A percentile compares a stretch with the other conserved stretches of the same genome.
phyloP scores from a whole-genome alignment of 257 asterid species.

The Scutellaria minor region DNA sequence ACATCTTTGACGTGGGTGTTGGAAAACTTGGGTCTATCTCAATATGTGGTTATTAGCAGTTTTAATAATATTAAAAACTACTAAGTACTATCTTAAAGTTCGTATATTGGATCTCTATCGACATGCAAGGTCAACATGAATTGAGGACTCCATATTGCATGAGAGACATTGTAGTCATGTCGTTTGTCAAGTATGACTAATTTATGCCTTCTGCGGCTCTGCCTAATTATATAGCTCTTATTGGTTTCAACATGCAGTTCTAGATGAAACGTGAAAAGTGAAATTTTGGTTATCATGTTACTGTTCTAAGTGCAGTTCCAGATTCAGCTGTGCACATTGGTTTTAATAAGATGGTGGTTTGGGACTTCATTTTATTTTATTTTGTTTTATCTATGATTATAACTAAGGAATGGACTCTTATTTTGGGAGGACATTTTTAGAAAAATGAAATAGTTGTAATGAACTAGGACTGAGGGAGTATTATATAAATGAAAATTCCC shows the following conservation, averaged over 20 bases:
- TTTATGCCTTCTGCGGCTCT: background rate
- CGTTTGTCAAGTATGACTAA: background rate
- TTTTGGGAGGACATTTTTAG: background rate
- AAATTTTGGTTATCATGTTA: background rate
- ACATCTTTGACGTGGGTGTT: background rate
- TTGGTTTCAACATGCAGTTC: background rate
- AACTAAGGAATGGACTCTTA: background rate
- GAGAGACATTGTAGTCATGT: background rate
- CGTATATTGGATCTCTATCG: background rate
- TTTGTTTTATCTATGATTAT: background rate
- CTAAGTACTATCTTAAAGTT: background rate
- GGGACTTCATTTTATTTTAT: background rate
- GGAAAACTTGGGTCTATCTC: background rate
- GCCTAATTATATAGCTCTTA: background rate
- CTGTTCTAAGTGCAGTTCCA: background rate
- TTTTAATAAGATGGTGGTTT: background rate
- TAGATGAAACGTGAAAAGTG: background rate
- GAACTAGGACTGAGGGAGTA: background rate
- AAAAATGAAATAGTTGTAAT: background rate
- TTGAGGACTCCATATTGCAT: background rate
- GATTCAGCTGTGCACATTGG: background rate
- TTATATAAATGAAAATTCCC: background rate
- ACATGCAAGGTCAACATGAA: background rate
- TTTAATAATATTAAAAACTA: background rate
- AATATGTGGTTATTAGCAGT: background rate